Percentiles rank a stretch among this genome's conserved stretches.
These are phyloP conservation scores for Centaurea solstitialis DNA, from an alignment of 129 eudicot species.

Conservation along the genomic window DNA sequence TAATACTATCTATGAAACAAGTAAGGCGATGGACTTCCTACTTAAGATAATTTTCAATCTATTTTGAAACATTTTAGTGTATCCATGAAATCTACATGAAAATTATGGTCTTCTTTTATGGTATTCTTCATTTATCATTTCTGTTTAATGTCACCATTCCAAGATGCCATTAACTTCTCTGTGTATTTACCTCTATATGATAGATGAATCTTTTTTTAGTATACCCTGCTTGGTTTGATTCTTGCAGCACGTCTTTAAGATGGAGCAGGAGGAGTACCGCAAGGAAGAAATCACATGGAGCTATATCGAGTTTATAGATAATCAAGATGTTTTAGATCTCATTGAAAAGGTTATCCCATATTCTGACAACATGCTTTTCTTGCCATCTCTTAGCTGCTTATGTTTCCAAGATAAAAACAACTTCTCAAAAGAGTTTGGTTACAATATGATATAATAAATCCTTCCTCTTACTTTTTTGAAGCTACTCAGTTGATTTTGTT, in stretches of 20 bases:
- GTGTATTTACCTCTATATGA: not conserved
- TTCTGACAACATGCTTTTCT: conserved; percentile 8
- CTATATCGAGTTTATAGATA: conserved; percentile 94
- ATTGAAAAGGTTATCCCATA: conserved; percentile 78
- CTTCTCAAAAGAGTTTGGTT: not conserved
- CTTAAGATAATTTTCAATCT: not conserved
- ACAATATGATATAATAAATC: not conserved
- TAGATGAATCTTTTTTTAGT: not conserved
- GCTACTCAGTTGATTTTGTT: not conserved
- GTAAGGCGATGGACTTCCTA: not conserved
- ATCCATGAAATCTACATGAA: not conserved
- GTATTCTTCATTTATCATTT: not conserved
- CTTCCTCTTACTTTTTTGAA: not conserved
- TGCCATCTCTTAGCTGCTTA: conserved; percentile 1
- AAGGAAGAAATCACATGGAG: conserved; percentile 96
- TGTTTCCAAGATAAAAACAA: not conserved
- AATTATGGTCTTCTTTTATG: not conserved
- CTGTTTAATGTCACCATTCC: not conserved
- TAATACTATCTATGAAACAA: not conserved
- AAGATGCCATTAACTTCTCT: conserved; percentile 6
- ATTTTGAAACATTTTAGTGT: conserved; percentile 8
- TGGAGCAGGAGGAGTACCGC: conserved; percentile 97
- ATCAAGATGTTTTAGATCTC: conserved; percentile 96
- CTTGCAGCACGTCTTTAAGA: conserved; percentile 93
- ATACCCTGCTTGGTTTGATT: conserved; percentile 6